Base-by-base conservation (phyloP, 345 rosid genomes). In the Sisymbrium altissimum region DNA sequence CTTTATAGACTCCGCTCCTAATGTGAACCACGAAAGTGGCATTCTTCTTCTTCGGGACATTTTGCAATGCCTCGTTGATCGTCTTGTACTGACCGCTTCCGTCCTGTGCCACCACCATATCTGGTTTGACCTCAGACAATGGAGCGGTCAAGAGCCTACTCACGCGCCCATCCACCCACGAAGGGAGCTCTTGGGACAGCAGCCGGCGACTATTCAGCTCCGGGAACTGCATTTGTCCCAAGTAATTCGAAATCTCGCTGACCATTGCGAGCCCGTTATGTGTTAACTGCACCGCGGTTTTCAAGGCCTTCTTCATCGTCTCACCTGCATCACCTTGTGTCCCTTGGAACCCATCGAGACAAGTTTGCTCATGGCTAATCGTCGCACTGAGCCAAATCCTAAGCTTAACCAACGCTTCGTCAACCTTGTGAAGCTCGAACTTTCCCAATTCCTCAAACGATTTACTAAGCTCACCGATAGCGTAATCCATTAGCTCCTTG, bases 321-420 rank as follows among this genome's bases (percentile, higher is more conserved):
- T 82, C 78, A 11, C 89, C 92, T 3, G 88, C 87, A 2, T 79
- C 43, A 0, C 84, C 71, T 0, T 81, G 79, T 1, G 86, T 79
- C 15, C 83, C 86, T 21, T 78, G 48, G 54, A 93, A 93, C 10
- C 88, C 94, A 3, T 93, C 97, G 36, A 87, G 50, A 82, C 98
- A 93, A 4, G 98, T 88, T 29, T 85, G 83, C 60, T 90, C 85
- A 44, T 87, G 86, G 11, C 88, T 88, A 17, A 86, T 75, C 17
- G 93, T 78, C 7, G 98, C 96, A 35, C 89, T 87, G 10, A 93
- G 81, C 98, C 98, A 93, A 41, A 82, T 48, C 78, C 48, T 83
- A 1, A 92, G 25, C 69, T 90, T 82, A 0, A 63, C 59, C 74
- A 87, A 53, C 6, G 80, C 18, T 3, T 69, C 74, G 3, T 87